Evolutionary conservation across 352 stramenopile species (phyloP).

Genomic region (Globisporangium barbulae): DNA sequence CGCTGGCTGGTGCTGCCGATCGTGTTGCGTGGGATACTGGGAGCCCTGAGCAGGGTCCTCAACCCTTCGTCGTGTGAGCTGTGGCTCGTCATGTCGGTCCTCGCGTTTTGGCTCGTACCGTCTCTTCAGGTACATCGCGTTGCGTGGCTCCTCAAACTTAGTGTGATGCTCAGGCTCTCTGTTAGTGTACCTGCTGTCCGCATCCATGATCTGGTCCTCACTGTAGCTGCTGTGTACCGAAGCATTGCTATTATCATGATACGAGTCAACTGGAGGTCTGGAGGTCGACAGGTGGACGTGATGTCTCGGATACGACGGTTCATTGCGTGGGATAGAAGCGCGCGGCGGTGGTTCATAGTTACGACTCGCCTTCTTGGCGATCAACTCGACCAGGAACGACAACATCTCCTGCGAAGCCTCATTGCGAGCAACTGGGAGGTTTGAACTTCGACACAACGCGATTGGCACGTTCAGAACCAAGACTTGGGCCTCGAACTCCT

Average conservation of each 20-base stretch:
- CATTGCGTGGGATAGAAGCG: not conserved
- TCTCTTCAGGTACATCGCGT: constrained; percentile 14
- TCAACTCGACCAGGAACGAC: constrained; percentile 37
- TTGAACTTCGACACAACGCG: constrained; percentile 24
- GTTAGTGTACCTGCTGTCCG: constrained; percentile 1
- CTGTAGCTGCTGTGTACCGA: not conserved
- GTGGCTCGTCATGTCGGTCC: constrained; percentile 1
- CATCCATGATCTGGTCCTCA: constrained; percentile 6
- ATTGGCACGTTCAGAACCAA: constrained; percentile 38
- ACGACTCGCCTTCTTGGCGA: constrained; percentile 22
- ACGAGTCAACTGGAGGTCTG: not conserved
- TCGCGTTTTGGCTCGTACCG: constrained; percentile 18
- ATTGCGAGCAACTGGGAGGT: constrained; percentile 26
- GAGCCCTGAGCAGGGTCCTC: not conserved
- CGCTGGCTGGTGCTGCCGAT: not conserved
- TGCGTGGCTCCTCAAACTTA: not conserved
- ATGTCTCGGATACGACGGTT: not conserved
- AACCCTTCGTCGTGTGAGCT: not conserved
- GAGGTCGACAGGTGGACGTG: not conserved
- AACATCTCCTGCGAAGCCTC: constrained; percentile 43
- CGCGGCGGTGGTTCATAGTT: not conserved
- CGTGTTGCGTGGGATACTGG: not conserved
- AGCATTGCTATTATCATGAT: not conserved
- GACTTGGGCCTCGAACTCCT: constrained; percentile 34
- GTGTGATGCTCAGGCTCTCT: not conserved